phyloP scores from a whole-genome alignment of 2,329 filamentous ascomycete genomes.

The Cercospora berteroae region DNA sequence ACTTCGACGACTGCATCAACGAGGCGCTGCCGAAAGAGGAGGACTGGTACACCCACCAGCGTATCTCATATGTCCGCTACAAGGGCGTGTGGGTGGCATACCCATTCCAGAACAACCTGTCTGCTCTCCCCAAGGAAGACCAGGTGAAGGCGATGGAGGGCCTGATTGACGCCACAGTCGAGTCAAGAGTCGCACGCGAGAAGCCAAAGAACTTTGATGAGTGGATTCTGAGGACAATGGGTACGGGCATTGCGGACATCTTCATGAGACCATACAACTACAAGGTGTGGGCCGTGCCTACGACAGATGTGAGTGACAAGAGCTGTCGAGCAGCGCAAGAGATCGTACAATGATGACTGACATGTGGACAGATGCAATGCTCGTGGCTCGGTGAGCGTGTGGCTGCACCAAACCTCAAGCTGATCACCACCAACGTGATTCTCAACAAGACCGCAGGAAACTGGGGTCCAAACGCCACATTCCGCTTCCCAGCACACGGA shows the following conservation, averaged over 20 bases:
- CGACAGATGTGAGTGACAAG: constrained; percentile 72
- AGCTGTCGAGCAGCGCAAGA: neutral
- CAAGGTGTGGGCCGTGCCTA: constrained; percentile 99
- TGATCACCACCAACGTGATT: constrained; percentile 88
- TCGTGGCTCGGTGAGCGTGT: constrained; percentile 98
- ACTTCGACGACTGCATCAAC: constrained; percentile 98
- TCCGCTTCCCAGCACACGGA: constrained; percentile 93
- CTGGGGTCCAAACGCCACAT: constrained; percentile 98
- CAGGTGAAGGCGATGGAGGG: constrained; percentile 93
- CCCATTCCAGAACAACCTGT: constrained; percentile 99
- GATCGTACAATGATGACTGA: neutral
- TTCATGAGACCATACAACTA: constrained; percentile 99
- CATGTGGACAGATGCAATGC: constrained; percentile 83
- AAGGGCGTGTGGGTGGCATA: constrained; percentile 96
- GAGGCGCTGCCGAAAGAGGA: constrained; percentile 91
- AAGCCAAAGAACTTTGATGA: constrained; percentile 98
- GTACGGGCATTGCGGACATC: constrained; percentile 81
- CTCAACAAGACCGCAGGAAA: constrained; percentile 93
- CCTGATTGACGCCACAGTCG: constrained; percentile 90
- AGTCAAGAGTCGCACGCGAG: constrained; percentile 78
- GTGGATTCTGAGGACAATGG: constrained; percentile 94
- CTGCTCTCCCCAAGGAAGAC: constrained; percentile 95
- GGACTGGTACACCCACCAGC: constrained; percentile 97
- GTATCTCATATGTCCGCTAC: constrained; percentile 98
- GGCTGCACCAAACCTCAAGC: constrained; percentile 92